These are phyloP conservation scores for Lepidium campestre DNA, from an alignment of 441 rosid genomes.

Conservation along the genomic window DNA sequence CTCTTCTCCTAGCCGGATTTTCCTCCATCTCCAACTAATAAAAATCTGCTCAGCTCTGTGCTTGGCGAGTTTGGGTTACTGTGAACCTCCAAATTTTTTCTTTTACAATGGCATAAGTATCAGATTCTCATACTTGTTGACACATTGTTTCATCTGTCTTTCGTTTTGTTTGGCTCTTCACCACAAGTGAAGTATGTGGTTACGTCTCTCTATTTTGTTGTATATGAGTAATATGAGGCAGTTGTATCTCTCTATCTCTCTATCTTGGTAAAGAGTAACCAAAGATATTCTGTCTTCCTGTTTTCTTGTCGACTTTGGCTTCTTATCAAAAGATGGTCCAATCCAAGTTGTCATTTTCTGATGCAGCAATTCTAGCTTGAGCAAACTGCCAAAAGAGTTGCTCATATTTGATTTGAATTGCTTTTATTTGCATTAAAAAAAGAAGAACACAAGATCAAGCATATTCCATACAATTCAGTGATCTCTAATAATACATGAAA, in stretches of 20 bases:
- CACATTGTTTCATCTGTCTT: background rate
- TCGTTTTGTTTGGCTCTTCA: background rate
- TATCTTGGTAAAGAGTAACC: background rate
- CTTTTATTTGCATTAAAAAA: background rate
- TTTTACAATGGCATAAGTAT: background rate
- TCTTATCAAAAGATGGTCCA: background rate
- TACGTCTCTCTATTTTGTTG: constrained; percentile 3
- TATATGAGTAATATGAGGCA: background rate
- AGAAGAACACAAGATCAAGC: background rate
- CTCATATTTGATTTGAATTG: background rate
- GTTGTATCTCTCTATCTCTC: background rate
- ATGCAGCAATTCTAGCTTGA: background rate
- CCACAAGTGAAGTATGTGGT: background rate
- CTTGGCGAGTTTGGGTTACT: background rate
- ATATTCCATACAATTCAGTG: background rate
- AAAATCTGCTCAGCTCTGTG: background rate
- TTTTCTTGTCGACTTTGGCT: background rate
- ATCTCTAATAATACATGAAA: background rate
- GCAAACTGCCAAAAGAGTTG: background rate
- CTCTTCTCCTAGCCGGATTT: background rate
- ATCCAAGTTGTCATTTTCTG: background rate
- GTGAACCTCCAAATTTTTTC: no score
- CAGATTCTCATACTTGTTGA: background rate
- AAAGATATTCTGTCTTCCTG: background rate
- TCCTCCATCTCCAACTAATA: background rate